Percentiles rank a stretch among this genome's conserved stretches.
Evolutionary conservation across 176 grass and related monocot genomes (phyloP).

Genomic region (Cymbopogon citratus): DNA sequence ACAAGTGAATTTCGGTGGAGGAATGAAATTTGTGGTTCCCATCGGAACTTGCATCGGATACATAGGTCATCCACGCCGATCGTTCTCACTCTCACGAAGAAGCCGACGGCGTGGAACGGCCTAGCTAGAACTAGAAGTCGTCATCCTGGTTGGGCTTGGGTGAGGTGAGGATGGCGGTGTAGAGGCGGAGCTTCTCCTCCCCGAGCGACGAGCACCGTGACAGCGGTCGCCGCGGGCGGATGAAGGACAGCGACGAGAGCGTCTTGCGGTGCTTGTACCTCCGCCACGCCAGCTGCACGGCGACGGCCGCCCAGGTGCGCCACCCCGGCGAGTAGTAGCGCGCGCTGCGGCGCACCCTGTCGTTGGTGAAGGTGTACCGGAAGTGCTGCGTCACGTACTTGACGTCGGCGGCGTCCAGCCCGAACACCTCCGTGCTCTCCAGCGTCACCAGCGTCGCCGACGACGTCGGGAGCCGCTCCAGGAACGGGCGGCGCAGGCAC

Average conservation of each 20-base stretch:
- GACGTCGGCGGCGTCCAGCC: conserved; percentile 64
- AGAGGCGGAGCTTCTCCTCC: conserved; percentile 80
- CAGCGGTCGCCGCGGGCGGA: conserved; percentile 55
- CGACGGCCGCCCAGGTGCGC: conserved; percentile 88
- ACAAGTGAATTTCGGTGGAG: too few relatives aligned
- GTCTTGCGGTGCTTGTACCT: conserved; percentile 75
- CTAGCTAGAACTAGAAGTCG: conserved; percentile 19
- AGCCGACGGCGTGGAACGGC: not conserved
- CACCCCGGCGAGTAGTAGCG: conserved; percentile 90
- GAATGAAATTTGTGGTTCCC: too few relatives aligned
- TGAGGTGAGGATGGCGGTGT: conserved; percentile 72
- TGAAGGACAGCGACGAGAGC: conserved; percentile 62
- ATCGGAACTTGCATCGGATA: too few relatives aligned
- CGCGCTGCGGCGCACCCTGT: conserved; percentile 69
- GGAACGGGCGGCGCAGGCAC: conserved; percentile 79
- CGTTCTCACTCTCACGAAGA: not conserved
- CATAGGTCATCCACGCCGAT: too few relatives aligned
- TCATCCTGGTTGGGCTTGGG: conserved; percentile 78
- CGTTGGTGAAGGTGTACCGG: conserved; percentile 69
- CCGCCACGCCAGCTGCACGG: conserved; percentile 78
- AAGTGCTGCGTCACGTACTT: conserved; percentile 97
- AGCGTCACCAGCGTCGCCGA: conserved; percentile 64
- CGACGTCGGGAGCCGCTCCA: conserved; percentile 67
- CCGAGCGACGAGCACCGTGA: conserved; percentile 69
- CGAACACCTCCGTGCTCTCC: conserved; percentile 86